Base-by-base conservation (phyloP, 495 filamentous ascomycete species). In the Apiosordaria backusii region DNA sequence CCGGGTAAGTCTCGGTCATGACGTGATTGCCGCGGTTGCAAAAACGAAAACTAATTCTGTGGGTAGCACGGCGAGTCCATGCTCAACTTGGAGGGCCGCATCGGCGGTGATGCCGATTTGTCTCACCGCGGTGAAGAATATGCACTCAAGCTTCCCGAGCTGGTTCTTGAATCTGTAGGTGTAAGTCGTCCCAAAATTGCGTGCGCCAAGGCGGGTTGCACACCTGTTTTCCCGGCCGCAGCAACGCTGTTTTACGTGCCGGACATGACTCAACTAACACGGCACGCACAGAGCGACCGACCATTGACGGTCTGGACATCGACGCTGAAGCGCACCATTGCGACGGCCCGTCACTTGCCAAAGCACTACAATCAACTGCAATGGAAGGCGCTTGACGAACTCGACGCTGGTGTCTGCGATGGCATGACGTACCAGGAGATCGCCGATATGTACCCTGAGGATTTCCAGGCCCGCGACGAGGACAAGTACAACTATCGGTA, bases 401-500 rank as follows among this genome's bases (percentile, higher is more conserved):
- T 99, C 13, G 95, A 99, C 75, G 92, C 91, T 0, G 95, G 95
- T 27, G 91, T 98, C 24, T 99, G 95, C 79, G 95, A 99, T 70
- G 92, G 93, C 61, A 86, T 98, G 77, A 99, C 95, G 18, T 86
- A 99, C 78, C 88, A 92, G 67, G 88, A 98, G 74, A 97, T 99
- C 75, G 91, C 92, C 68, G 85, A 93, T 67, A 77, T 82, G 65
- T 97, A 97, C 75, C 95, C 95, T 0, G 92, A 97, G 66, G 95
- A 99, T 78, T 99, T 99, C 77, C 84, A 85, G 26, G 92, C 93
- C 19, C 89, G 95, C 57, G 95, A 99, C 74, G 91, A 97, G 65
- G 95, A 99, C 78, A 99, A 99, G 78, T 88, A 97, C 83, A 99
- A 99, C 80, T 99, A 99, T 78, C 93, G 95, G 61, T 99, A 99